A percentile compares a stretch with the other conserved stretches of the same genome.
These are phyloP conservation scores for Skeletonema potamos DNA, from an alignment of 108 stramenopile genomes.

Conservation along the genomic window DNA sequence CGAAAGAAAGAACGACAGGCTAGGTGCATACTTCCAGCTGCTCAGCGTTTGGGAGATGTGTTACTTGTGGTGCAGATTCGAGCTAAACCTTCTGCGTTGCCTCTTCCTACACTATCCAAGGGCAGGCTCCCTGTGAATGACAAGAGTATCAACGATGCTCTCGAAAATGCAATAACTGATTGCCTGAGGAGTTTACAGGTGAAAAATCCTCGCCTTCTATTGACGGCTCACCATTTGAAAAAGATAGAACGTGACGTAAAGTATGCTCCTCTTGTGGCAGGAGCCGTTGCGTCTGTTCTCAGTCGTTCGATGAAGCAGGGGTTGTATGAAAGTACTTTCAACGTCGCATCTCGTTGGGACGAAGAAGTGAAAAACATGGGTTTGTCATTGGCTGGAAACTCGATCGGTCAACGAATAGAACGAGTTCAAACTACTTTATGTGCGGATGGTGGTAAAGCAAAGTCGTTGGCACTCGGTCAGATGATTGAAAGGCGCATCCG, in stretches of 20 bases:
- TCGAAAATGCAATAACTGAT: constrained; percentile 60
- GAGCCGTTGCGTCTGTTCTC: constrained; percentile 59
- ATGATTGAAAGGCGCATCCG: constrained; percentile 5
- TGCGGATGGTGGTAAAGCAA: background rate
- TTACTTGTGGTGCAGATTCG: constrained; percentile 69
- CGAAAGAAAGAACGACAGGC: constrained; percentile 11
- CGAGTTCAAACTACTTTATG: background rate
- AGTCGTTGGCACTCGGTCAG: background rate
- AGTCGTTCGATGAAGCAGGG: constrained; percentile 30
- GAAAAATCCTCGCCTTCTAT: constrained; percentile 66
- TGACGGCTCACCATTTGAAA: constrained; percentile 69
- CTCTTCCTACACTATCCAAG: constrained; percentile 84
- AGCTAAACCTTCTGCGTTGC: constrained; percentile 70
- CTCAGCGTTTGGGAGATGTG: constrained; percentile 68
- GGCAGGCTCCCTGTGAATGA: constrained; percentile 81
- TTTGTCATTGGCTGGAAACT: background rate
- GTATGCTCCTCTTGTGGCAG: constrained; percentile 67
- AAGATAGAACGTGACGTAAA: constrained; percentile 66
- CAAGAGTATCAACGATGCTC: constrained; percentile 58
- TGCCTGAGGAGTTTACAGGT: constrained; percentile 73
- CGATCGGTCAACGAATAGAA: background rate
- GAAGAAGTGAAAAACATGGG: constrained; percentile 21
- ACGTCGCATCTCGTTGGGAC: constrained; percentile 24
- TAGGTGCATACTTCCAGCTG: constrained; percentile 53
- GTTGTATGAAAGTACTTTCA: constrained; percentile 12